Evolutionary conservation across 352 stramenopile genomes (phyloP).

Genomic region (Globisporangium polare): DNA sequence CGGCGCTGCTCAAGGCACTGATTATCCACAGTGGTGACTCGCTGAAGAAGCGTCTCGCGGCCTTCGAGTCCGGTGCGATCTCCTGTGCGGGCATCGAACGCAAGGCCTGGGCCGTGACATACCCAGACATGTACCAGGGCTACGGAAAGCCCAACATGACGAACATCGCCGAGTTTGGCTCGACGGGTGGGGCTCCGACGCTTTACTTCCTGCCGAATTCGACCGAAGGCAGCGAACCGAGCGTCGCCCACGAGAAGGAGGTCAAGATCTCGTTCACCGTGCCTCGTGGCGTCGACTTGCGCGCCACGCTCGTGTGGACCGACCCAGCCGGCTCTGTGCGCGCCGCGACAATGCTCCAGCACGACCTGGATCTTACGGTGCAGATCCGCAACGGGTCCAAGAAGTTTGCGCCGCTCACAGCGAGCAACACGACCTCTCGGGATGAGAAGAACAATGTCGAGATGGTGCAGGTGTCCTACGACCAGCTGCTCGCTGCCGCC

Average conservation of each 20-base stretch:
- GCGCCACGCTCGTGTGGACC: conserved; percentile 77
- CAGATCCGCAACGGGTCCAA: conserved; percentile 52
- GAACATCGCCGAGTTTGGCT: conserved; percentile 63
- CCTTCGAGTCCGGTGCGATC: conserved; percentile 34
- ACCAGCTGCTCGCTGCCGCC: conserved; percentile 46
- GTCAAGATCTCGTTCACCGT: conserved; percentile 74
- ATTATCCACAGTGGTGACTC: conserved; percentile 75
- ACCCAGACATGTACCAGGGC: conserved; percentile 75
- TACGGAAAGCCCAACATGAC: conserved; percentile 82
- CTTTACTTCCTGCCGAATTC: conserved; percentile 80
- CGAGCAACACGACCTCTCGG: conserved; percentile 34
- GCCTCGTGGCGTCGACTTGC: conserved; percentile 52
- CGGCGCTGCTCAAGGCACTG: conserved; percentile 72
- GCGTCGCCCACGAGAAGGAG: conserved; percentile 45
- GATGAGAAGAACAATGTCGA: conserved; percentile 84
- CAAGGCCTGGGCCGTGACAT: conserved; percentile 34
- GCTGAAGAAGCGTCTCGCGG: conserved; percentile 41
- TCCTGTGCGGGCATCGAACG: conserved; percentile 41
- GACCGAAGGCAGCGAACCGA: conserved; percentile 50
- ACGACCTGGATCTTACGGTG: conserved; percentile 73
- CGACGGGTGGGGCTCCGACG: conserved; percentile 21
- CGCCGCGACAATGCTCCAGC: conserved; percentile 65
- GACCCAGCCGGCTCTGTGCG: conserved; percentile 64
- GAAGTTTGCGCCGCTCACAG: conserved; percentile 59
- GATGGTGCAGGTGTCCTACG: conserved; percentile 76